Evolutionary conservation across 768 basidiomycete genomes (phyloP).

Genomic region (Calocera viscosa): DNA sequence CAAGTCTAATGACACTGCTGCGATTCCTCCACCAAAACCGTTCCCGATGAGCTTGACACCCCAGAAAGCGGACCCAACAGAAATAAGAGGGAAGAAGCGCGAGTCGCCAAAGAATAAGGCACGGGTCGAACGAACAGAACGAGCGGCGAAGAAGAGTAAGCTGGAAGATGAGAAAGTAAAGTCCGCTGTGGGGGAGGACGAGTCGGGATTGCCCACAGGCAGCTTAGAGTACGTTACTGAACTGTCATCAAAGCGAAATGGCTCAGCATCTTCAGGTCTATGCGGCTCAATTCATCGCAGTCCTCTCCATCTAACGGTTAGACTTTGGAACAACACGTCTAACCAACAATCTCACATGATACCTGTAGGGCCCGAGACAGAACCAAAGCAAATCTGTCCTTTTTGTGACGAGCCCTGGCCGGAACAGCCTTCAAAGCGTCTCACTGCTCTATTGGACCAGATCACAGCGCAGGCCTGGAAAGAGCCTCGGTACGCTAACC

Average conservation of each 20-base stretch:
- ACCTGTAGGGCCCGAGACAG: conserved; percentile 19
- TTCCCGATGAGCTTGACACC: not conserved
- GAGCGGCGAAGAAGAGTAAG: not conserved
- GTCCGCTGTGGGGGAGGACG: not conserved
- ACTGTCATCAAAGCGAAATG: too few relatives aligned
- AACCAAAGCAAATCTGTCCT: conserved; percentile 62
- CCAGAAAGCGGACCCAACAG: not conserved
- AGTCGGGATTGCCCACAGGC: not conserved
- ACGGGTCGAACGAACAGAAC: not conserved
- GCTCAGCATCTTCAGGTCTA: not conserved
- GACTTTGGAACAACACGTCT: not conserved
- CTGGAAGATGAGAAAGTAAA: not conserved
- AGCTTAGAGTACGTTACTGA: not conserved
- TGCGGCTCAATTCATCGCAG: not conserved
- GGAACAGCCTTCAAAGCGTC: conserved; percentile 42
- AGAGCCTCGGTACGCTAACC: conserved; percentile 57
- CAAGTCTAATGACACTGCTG: not conserved
- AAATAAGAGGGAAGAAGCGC: not conserved
- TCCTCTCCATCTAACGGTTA: not conserved
- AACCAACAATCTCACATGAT: not conserved
- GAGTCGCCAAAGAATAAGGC: not conserved
- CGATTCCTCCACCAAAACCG: not conserved
- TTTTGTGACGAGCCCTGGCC: conserved; percentile 70
- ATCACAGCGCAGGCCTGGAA: conserved; percentile 42
- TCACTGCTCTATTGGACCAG: conserved; percentile 41